These are phyloP conservation scores for Podosphaera fusca DNA, from an alignment of 2,329 filamentous ascomycete species.

Conservation along the genomic window DNA sequence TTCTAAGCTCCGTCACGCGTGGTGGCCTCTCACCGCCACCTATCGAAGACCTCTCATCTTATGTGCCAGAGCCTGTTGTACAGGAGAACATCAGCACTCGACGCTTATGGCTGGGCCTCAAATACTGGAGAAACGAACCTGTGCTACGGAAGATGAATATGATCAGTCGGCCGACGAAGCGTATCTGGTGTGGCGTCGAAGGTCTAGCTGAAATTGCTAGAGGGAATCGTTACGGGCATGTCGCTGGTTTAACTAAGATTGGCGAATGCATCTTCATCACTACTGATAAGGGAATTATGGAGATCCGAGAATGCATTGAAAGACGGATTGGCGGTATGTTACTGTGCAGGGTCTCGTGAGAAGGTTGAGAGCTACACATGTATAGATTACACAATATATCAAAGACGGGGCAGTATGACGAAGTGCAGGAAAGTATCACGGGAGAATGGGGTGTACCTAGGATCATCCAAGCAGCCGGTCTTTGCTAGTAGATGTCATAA, in stretches of 20 bases:
- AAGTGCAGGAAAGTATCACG: neutral
- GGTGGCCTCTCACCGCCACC: conserved; percentile 34
- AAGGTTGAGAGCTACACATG: neutral
- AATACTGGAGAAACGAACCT: conserved; percentile 50
- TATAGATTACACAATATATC: neutral
- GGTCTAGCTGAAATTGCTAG: conserved; percentile 33
- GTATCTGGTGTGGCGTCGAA: conserved; percentile 36
- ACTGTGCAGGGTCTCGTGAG: conserved; percentile 30
- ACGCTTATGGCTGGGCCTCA: conserved; percentile 47
- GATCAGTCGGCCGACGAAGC: conserved; percentile 43
- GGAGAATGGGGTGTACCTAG: too few relatives aligned
- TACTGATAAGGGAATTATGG: conserved; percentile 44
- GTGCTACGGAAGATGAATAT: conserved; percentile 40
- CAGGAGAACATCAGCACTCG: conserved; percentile 35
- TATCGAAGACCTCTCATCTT: conserved; percentile 23
- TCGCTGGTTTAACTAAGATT: conserved; percentile 39
- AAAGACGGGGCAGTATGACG: neutral
- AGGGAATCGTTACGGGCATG: conserved; percentile 32
- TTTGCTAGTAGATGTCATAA: too few relatives aligned
- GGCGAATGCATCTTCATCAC: conserved; percentile 47
- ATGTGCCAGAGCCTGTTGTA: conserved; percentile 27
- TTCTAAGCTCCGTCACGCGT: conserved; percentile 43
- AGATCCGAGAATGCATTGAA: conserved; percentile 47
- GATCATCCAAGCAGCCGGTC: too few relatives aligned
- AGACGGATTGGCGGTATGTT: conserved; percentile 44